phyloP scores from a whole-genome alignment of 495 filamentous ascomycete species.

The Annulohypoxylon bovei region DNA sequence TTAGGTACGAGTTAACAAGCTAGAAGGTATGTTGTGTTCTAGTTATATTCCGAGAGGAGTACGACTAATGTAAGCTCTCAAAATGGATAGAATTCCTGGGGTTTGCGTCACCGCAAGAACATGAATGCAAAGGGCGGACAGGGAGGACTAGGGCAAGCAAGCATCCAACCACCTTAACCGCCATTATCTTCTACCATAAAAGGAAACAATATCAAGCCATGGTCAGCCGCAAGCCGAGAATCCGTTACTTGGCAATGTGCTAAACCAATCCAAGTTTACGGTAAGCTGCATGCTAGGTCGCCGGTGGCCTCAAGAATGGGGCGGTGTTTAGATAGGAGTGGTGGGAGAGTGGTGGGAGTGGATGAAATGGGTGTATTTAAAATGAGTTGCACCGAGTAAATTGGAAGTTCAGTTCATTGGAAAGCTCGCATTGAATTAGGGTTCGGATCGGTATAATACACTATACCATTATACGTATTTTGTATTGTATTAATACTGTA shows the following conservation, averaged over 20 bases:
- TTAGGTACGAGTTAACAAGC: conserved; percentile 6
- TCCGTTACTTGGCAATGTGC: conserved; percentile 9
- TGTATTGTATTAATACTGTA: too few species aligned
- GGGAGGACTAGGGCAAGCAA: neutral
- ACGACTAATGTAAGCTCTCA: conserved; percentile 29
- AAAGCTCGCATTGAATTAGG: neutral
- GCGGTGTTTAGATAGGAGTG: neutral
- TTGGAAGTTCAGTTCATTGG: conserved; percentile 12
- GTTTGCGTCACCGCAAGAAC: conserved; percentile 23
- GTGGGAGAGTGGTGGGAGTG: neutral
- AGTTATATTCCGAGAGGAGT: conserved; percentile 22
- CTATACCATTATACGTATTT: too few species aligned
- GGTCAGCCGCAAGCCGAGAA: conserved; percentile 21
- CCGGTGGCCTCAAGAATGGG: neutral
- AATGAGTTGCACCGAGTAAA: neutral
- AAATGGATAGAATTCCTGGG: conserved; percentile 12
- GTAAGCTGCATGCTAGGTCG: neutral
- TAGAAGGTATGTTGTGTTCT: conserved; percentile 7
- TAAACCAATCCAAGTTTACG: conserved; percentile 8
- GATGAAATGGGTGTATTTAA: conserved; percentile 4
- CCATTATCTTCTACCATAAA: conserved; percentile 5
- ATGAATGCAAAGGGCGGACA: conserved; percentile 15
- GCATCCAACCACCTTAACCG: conserved; percentile 13
- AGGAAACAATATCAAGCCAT: conserved; percentile 24
- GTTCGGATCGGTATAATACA: neutral